phyloP scores from a whole-genome alignment of 371 early-diverging fungal genomes.

The Dichotomocladium elegans region DNA sequence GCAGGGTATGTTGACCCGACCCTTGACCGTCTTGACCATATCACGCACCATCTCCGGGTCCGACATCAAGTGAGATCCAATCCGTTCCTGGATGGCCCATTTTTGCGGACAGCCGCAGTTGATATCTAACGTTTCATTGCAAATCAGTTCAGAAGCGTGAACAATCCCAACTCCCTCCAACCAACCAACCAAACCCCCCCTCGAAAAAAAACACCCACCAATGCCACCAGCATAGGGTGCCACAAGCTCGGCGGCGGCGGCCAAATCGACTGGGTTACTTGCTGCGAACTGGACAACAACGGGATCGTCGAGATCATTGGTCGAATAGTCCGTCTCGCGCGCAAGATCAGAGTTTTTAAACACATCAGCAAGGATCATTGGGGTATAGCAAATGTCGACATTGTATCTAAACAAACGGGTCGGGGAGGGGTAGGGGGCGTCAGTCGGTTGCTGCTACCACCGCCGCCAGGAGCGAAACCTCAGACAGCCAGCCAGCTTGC shows the following conservation, averaged over 20 bases:
- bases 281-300: conserved; percentile 95
- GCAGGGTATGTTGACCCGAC: conserved; percentile 62
- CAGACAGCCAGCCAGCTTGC: conserved; percentile 34
- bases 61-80: conserved; percentile 76
- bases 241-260: conserved; percentile 82
- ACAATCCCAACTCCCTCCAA: too few relatives aligned
- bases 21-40: conserved; percentile 74
- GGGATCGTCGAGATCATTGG: conserved; percentile 74
- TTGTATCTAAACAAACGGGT: too few relatives aligned
- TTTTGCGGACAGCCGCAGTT: conserved; percentile 90
- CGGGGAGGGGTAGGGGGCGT: too few relatives aligned
- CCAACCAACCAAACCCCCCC: too few relatives aligned
- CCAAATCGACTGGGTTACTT: conserved; percentile 72
- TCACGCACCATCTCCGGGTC: conserved; percentile 78
- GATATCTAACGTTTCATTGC: conserved; percentile 43
- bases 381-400: conserved; percentile 93
- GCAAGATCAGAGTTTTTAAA: conserved; percentile 82
- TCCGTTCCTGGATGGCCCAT: conserved; percentile 81
- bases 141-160: not conserved
- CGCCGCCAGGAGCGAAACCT: not conserved
- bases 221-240: conserved; percentile 77
- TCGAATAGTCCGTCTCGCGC: conserved; percentile 80
- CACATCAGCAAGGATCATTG: conserved; percentile 96
- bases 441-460: not conserved
- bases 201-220: too few relatives aligned